Evolutionary conservation across 306 rosid genomes (phyloP).

Genomic region (Fagus crenata): DNA sequence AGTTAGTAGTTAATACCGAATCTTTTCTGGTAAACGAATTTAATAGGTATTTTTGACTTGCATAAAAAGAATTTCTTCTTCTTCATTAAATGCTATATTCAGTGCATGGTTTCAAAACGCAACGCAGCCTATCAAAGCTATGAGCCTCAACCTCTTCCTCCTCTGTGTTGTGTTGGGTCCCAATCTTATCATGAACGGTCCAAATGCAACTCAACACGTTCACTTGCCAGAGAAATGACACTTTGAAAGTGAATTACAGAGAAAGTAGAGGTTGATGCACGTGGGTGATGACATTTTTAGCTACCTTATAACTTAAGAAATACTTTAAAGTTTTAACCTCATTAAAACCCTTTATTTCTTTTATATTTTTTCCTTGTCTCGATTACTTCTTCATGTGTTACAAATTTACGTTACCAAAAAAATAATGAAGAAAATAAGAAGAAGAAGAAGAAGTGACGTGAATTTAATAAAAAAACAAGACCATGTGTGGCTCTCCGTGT

Average conservation of each 20-base stretch:
- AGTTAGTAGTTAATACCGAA: slow-evolving; percentile 28
- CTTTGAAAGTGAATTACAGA: slow-evolving; percentile 14
- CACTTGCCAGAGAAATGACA: slow-evolving; percentile 14
- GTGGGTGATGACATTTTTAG: slow-evolving; percentile 44
- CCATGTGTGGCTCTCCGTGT: too few species aligned
- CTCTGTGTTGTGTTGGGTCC: slow-evolving; percentile 29
- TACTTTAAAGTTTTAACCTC: not conserved
- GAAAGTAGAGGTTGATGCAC: slow-evolving; percentile 43
- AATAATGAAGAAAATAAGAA: too few species aligned
- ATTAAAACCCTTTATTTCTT: not conserved
- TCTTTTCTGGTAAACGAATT: slow-evolving; percentile 37
- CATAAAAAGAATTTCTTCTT: slow-evolving; percentile 17
- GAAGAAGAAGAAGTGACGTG: too few species aligned
- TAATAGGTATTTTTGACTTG: slow-evolving; percentile 21
- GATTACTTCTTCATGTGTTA: too few species aligned
- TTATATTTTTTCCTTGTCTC: too few species aligned
- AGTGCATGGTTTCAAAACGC: slow-evolving; percentile 3
- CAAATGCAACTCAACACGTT: slow-evolving; percentile 32
- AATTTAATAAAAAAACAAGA: too few species aligned
- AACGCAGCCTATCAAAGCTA: too few species aligned
- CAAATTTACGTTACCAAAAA: too few species aligned
- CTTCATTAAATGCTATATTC: slow-evolving; percentile 6
- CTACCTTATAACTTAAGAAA: not conserved
- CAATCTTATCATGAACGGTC: slow-evolving; percentile 39
- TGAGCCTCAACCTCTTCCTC: too few species aligned